Conservation (phyloP, 306 rosid genomes). For the Acacia acuminata region DNA sequence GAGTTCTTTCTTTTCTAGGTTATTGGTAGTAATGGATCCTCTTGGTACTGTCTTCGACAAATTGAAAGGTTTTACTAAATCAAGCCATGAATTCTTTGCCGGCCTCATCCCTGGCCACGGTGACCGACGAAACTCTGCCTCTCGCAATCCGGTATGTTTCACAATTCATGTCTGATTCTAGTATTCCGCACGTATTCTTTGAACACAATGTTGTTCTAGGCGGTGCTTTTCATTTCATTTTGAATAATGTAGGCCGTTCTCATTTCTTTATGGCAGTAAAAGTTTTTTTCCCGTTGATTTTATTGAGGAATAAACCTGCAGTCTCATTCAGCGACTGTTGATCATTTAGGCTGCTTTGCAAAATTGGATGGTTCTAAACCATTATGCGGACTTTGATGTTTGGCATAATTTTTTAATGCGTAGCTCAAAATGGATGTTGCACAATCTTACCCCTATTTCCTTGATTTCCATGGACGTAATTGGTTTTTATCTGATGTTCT, state of each 20-base stretch:
- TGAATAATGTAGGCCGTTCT: background rate
- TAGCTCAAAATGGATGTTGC: background rate
- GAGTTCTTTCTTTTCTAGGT: slow-evolving; percentile 1
- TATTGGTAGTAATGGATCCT: slow-evolving; percentile 57
- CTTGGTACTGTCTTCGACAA: slow-evolving; percentile 43
- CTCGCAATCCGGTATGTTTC: slow-evolving; percentile 65
- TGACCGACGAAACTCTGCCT: slow-evolving; percentile 32
- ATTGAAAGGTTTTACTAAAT: slow-evolving; percentile 49
- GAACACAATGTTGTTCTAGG: background rate
- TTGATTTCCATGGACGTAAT: background rate
- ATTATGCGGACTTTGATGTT: background rate
- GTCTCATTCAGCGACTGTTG: background rate
- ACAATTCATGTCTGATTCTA: background rate
- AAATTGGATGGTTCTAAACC: background rate
- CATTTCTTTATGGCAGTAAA: background rate
- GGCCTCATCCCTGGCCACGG: slow-evolving; percentile 38
- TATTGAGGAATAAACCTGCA: background rate
- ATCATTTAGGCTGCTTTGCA: background rate
- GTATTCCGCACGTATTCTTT: background rate
- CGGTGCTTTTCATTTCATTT: background rate
- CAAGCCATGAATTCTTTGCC: slow-evolving; percentile 54
- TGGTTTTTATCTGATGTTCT: background rate
- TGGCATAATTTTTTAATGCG: background rate
- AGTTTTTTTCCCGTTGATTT: background rate
- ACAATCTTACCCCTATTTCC: background rate